These are phyloP conservation scores for Exophiala sp. DNA, from an alignment of 2,329 filamentous ascomycete species.

Conservation along the genomic window DNA sequence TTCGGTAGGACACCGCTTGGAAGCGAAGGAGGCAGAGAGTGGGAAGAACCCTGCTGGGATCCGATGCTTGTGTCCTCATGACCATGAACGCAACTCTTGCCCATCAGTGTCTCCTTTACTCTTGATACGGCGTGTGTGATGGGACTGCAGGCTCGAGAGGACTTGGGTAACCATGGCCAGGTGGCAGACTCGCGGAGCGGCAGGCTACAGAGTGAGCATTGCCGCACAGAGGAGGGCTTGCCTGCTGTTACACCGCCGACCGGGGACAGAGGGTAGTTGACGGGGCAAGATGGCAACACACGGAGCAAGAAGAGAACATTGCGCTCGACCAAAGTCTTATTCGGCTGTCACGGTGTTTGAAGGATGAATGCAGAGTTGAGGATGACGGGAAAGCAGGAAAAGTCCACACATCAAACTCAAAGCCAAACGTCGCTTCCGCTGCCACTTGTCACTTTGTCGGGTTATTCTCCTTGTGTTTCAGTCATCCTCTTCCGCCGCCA, in stretches of 20 bases:
- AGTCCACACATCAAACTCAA: not conserved
- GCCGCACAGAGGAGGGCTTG: not conserved
- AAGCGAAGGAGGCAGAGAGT: conserved; percentile 2
- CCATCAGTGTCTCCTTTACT: not conserved
- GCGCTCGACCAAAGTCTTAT: not conserved
- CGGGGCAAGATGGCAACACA: conserved; percentile 5
- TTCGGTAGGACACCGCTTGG: not conserved
- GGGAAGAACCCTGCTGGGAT: not conserved
- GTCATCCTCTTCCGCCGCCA: not conserved
- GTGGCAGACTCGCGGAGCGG: not conserved
- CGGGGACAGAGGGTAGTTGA: not conserved
- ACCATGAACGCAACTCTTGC: not conserved
- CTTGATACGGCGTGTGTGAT: not conserved
- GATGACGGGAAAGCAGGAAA: not conserved
- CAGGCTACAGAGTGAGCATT: not conserved
- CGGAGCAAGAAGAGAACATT: conserved; percentile 8
- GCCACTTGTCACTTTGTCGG: not conserved
- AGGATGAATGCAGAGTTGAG: not conserved
- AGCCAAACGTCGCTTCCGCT: not conserved
- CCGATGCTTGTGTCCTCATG: conserved; percentile 1
- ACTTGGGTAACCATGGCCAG: conserved; percentile 3
- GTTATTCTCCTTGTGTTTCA: not conserved
- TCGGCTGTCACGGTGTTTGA: not conserved
- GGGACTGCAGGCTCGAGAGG: not conserved
- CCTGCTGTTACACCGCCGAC: conserved; percentile 10